phyloP scores from a whole-genome alignment of 164 flowering plant species.

The Echeveria elegans region DNA sequence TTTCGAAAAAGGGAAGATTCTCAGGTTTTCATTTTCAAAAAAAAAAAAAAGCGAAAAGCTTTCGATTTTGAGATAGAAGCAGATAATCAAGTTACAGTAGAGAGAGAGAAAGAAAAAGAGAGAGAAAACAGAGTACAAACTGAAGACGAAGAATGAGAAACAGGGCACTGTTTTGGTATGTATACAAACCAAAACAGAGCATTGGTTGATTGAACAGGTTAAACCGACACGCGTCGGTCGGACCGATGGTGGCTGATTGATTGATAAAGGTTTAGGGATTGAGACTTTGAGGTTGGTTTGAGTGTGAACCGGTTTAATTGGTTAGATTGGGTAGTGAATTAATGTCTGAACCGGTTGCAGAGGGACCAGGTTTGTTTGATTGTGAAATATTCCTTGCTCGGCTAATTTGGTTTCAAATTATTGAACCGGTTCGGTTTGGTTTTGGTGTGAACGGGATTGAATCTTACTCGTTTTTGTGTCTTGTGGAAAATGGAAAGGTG shows the following conservation, averaged over 20 bases:
- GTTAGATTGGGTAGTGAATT: neutral
- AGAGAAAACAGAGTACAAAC: neutral
- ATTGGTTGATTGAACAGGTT: neutral
- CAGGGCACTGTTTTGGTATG: neutral
- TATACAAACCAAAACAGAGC: neutral
- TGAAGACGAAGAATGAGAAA: neutral
- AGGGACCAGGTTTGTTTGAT: neutral
- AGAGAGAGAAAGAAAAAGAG: constrained; percentile 3
- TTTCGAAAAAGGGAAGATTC: neutral
- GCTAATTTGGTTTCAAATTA: neutral
- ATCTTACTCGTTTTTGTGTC: neutral
- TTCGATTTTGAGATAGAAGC: neutral
- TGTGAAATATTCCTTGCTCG: neutral
- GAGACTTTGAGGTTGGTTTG: neutral
- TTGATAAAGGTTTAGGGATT: neutral
- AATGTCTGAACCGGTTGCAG: constrained; percentile 2
- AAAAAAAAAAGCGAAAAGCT: neutral
- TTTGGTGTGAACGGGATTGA: neutral
- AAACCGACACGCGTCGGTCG: neutral
- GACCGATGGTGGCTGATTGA: neutral
- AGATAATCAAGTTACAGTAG: neutral
- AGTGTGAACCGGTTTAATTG: constrained; percentile 1
- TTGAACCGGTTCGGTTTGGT: neutral
- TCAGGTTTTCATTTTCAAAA: constrained; percentile 5
- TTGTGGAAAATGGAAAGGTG: neutral